Evolutionary conservation across 2,329 filamentous ascomycete species (phyloP), one percentile per base, ranked within the genome.

Genomic region (Trichoderma aggressivum): DNA sequence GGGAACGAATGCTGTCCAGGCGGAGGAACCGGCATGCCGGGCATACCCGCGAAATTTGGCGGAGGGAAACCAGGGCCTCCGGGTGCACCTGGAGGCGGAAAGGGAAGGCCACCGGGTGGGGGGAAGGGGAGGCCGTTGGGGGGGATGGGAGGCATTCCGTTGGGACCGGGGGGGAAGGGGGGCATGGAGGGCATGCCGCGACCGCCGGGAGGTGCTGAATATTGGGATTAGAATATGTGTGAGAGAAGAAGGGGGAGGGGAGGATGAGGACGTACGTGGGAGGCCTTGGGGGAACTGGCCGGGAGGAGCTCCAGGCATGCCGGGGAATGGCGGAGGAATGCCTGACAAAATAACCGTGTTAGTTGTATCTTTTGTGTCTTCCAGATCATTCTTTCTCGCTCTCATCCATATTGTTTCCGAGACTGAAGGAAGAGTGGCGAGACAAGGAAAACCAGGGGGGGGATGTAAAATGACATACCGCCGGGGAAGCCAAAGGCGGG

Each of bases 401-500:
- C 18, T 50, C 43, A n/a, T 36, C 14, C 2, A 2, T 34, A 6
- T 18, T 1, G 11, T 28, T 5, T 30, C 2, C 28, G 16, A 21
- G 8, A 30, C 16, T 10, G 5, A 4, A 26, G 24, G 2, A 7
- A 62, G 24, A 24, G 34, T 34, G 34, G 59, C 43, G 5, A 34
- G 11, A 32, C 7, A 47, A 67, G 12, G 11, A n/a, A 43, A 21
- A 24, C 26, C 11, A 50, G n/a, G n/a, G n/a, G 28, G 16, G 36
- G 12, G 28, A 3, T 8, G 24, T 21, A 56, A 34, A 1, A 5
- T 34, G 21, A 26, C 63, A 28, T 67, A 78, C 82, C 84, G 73
- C 89, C 89, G 58, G 90, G 89, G 39, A 93, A 91, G 72, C 83
- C 86, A 78, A 90, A 92, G 39, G 86, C 85, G 65, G 86, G 80